Conservation (phyloP, 306 rosid genomes). For the peach (Prunus persica) region DNA sequence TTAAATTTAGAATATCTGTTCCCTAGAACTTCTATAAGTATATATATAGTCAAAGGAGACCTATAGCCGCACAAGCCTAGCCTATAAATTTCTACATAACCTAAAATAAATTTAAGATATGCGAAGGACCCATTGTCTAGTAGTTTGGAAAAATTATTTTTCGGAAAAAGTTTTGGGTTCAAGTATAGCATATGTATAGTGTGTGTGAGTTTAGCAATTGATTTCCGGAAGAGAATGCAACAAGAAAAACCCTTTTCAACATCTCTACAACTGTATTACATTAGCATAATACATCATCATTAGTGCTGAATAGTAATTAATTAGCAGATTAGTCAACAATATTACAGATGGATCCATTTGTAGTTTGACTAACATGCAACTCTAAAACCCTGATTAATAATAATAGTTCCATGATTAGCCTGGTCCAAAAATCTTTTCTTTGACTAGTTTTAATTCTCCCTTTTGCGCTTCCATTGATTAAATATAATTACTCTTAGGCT, state of each 20-base stretch:
- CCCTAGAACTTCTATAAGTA: neutral
- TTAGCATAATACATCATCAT: neutral
- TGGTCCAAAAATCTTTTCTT: slow-evolving; percentile 37
- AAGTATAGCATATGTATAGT: too few species aligned
- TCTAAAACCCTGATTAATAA: slow-evolving; percentile 7
- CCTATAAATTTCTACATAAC: too few species aligned
- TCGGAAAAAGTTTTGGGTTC: rapidly evolving
- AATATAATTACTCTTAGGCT: neutral
- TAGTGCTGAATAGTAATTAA: neutral
- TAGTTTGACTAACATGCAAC: slow-evolving; percentile 41
- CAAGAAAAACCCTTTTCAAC: too few species aligned
- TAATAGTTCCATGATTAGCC: slow-evolving; percentile 40
- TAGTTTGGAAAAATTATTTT: too few species aligned
- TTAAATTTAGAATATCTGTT: neutral
- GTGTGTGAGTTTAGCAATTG: too few species aligned
- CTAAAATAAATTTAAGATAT: neutral
- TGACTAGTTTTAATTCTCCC: slow-evolving; percentile 32
- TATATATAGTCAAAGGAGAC: neutral
- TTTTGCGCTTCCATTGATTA: neutral
- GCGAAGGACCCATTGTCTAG: neutral
- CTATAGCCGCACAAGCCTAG: neutral
- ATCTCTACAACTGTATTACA: slow-evolving; percentile 9
- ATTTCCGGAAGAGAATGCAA: too few species aligned
- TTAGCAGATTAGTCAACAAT: neutral
- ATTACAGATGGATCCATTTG: neutral